phyloP scores from a whole-genome alignment of 192 early-diverging fungal species.

The Jimgerdemannia lactiflua region DNA sequence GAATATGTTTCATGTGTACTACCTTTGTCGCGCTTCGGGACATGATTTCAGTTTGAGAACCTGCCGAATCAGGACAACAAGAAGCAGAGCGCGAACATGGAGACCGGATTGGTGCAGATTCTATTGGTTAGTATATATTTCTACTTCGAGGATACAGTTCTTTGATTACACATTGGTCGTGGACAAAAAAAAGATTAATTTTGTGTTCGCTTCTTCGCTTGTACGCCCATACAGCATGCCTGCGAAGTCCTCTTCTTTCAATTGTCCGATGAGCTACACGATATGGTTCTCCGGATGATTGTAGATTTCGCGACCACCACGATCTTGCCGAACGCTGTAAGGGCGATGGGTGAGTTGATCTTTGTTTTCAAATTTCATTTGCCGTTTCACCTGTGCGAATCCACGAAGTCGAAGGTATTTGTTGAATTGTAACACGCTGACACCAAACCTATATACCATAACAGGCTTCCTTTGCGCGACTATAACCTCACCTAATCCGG shows the following conservation, averaged over 20 bases:
- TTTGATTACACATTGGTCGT: not conserved
- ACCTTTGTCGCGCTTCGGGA: not conserved
- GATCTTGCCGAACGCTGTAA: slow-evolving; percentile 67
- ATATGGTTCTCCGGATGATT: slow-evolving; percentile 56
- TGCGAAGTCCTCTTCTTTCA: slow-evolving; percentile 69
- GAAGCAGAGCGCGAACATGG: slow-evolving; percentile 39
- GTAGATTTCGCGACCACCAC: slow-evolving; percentile 53
- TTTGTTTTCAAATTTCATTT: not conserved
- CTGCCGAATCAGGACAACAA: slow-evolving; percentile 62
- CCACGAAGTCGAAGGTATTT: no score
- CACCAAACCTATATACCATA: not conserved
- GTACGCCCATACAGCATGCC: slow-evolving; percentile 43
- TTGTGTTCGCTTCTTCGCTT: not conserved
- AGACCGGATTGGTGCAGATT: slow-evolving; percentile 45
- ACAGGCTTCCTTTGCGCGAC: slow-evolving; percentile 38
- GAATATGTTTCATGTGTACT: not conserved
- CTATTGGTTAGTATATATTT: slow-evolving; percentile 28
- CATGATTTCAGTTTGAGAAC: slow-evolving; percentile 61
- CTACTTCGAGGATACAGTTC: not conserved
- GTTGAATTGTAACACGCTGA: no score
- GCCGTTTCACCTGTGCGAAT: no score
- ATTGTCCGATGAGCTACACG: slow-evolving; percentile 60
- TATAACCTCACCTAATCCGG: slow-evolving; percentile 35
- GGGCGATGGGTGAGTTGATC: slow-evolving; percentile 51
- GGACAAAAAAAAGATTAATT: not conserved